These are phyloP conservation scores for Candida sojae DNA, from an alignment of 1,139 yeast species.

Conservation along the genomic window DNA sequence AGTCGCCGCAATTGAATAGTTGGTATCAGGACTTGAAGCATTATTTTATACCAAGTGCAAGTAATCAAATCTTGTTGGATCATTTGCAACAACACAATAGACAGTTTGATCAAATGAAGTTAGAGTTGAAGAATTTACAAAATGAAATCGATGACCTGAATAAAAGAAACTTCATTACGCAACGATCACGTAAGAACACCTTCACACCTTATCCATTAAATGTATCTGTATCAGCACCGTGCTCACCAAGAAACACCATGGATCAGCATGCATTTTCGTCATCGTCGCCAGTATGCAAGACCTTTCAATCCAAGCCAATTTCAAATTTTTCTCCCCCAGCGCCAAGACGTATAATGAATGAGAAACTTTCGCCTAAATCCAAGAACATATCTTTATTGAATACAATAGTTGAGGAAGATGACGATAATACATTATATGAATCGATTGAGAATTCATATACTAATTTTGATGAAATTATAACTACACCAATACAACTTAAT, in stretches of 20 bases:
- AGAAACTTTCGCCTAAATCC: conserved; percentile 2
- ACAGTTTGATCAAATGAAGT: conserved; percentile 14
- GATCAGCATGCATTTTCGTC: not conserved
- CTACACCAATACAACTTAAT: not conserved
- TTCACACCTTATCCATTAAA: conserved; percentile 16
- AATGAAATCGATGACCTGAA: conserved; percentile 6
- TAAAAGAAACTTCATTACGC: conserved; percentile 2
- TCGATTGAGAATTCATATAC: conserved; percentile 7
- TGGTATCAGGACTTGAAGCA: conserved; percentile 15
- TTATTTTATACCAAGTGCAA: conserved; percentile 14
- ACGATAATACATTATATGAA: conserved; percentile 10
- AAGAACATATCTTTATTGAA: conserved; percentile 8
- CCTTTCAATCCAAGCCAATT: not conserved
- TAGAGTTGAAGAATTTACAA: conserved; percentile 11
- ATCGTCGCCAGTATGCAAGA: not conserved
- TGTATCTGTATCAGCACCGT: conserved; percentile 5
- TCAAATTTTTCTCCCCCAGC: not conserved
- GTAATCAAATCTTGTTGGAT: conserved; percentile 13
- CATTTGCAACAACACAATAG: conserved; percentile 14
- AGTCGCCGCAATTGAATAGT: conserved; percentile 8
- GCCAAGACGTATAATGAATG: conserved; percentile 4
- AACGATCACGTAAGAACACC: conserved; percentile 8
- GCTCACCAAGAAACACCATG: conserved; percentile 3
- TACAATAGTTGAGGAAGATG: conserved; percentile 14
- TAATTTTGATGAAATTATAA: conserved; percentile 7